phyloP scores from a whole-genome alignment of 768 basidiomycete species.

The Trametes punicea region DNA sequence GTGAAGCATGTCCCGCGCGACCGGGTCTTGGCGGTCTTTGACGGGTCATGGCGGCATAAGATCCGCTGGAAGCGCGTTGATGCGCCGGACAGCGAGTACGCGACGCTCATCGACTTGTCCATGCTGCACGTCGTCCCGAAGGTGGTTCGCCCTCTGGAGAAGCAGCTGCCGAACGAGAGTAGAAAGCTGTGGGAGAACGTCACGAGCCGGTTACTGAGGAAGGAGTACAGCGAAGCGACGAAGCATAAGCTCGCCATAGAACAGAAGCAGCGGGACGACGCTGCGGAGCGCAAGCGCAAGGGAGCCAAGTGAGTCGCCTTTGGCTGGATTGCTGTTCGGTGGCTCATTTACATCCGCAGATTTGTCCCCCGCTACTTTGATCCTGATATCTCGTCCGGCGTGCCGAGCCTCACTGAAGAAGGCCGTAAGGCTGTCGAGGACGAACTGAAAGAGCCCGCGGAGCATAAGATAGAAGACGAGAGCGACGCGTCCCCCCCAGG shows the following conservation, averaged over 20 bases:
- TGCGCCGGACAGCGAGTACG: conserved; percentile 49
- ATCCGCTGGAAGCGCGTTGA: conserved; percentile 66
- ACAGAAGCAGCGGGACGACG: conserved; percentile 87
- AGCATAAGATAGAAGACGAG: conserved; percentile 16
- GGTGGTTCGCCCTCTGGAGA: conserved; percentile 73
- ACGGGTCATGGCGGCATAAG: conserved; percentile 83
- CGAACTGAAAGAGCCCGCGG: conserved; percentile 44
- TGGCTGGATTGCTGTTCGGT: background rate
- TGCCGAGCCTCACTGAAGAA: conserved; percentile 61
- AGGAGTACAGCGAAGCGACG: conserved; percentile 90
- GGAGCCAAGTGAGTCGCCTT: conserved; percentile 73
- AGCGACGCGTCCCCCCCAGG: background rate
- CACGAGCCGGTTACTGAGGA: conserved; percentile 67
- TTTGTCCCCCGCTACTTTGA: conserved; percentile 79
- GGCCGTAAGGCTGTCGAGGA: conserved; percentile 73
- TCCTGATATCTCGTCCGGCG: conserved; percentile 60
- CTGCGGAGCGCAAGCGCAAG: conserved; percentile 81
- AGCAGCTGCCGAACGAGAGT: conserved; percentile 80
- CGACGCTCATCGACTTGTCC: conserved; percentile 73
- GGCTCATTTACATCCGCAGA: conserved; percentile 33
- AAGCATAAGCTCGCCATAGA: conserved; percentile 90
- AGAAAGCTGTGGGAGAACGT: conserved; percentile 85
- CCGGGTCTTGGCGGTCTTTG: conserved; percentile 74
- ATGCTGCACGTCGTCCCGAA: conserved; percentile 75
- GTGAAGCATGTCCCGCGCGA: conserved; percentile 87